phyloP scores from a whole-genome alignment of 208 protist species.

The Crithidia acanthocephali region DNA sequence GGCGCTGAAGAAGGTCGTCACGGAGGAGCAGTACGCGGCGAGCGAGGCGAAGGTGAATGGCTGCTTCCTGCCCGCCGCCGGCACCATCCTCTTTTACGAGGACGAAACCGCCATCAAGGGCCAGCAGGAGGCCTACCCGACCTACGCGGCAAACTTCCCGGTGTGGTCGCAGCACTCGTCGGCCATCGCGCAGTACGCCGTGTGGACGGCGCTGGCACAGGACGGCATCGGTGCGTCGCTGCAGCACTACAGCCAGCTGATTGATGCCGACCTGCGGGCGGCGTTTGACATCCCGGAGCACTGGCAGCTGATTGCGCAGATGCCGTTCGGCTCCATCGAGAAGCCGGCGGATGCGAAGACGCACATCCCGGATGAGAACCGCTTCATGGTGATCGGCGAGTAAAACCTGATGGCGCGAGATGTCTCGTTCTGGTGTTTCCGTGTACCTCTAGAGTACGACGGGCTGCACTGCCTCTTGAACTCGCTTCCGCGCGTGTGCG shows the following conservation, averaged over 20 bases:
- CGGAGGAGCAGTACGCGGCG: constrained; percentile 33
- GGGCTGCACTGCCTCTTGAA: no score
- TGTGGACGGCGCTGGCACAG: constrained; percentile 58
- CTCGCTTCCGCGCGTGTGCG: no score
- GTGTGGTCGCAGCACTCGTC: constrained; percentile 49
- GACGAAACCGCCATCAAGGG: constrained; percentile 37
- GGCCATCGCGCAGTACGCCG: constrained; percentile 58
- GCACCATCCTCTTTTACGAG: constrained; percentile 69
- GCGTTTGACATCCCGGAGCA: constrained; percentile 44
- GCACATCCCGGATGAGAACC: constrained; percentile 40
- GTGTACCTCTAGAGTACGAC: no score
- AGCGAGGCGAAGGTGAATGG: constrained; percentile 44
- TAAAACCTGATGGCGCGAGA: neutral
- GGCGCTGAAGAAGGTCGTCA: constrained; percentile 39
- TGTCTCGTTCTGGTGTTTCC: no score
- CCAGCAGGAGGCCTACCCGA: constrained; percentile 47
- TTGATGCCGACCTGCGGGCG: constrained; percentile 33
- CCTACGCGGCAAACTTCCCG: constrained; percentile 50
- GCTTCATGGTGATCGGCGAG: constrained; percentile 46
- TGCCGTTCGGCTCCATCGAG: constrained; percentile 62
- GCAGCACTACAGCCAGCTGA: constrained; percentile 68
- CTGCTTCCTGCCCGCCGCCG: constrained; percentile 55
- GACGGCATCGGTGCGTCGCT: constrained; percentile 47
- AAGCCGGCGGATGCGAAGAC: constrained; percentile 43
- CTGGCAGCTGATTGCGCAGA: constrained; percentile 60